A percentile compares a stretch with the other conserved stretches of the same genome.
Conservation (phyloP, 371 early-diverging fungal species). For the Mortierella sp. region DNA sequence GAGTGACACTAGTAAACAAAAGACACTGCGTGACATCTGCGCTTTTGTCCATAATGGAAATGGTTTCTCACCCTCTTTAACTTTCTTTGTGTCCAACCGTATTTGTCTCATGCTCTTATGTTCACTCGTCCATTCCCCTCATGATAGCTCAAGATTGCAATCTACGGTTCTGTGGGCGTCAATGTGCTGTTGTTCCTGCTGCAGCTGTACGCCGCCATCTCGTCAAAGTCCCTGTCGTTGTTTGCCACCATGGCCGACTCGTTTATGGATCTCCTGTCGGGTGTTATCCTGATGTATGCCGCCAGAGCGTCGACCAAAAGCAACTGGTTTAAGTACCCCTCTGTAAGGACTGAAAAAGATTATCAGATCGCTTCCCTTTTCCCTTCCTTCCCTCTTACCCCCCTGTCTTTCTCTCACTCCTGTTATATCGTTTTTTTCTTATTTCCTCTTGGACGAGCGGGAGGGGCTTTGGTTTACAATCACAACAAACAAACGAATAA, state of each 20-base stretch:
- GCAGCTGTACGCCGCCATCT: constrained; percentile 88
- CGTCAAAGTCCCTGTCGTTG: constrained; percentile 88
- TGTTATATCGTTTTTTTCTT: not conserved
- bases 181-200: constrained; percentile 86
- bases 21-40: not conserved
- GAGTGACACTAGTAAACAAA: not conserved
- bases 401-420: not conserved
- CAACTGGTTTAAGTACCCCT: constrained; percentile 84
- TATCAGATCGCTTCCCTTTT: not conserved
- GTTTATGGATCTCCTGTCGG: constrained; percentile 91
- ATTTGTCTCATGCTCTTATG: not conserved
- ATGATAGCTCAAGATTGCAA: constrained; percentile 81
- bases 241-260: constrained; percentile 96
- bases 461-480: not conserved
- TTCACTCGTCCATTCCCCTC: not conserved
- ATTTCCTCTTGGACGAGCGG: not conserved
- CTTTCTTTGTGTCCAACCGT: not conserved
- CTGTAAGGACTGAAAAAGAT: constrained; percentile 60
- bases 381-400: not conserved
- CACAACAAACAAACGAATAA: not conserved
- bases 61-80: not conserved
- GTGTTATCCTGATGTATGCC: constrained; percentile 77
- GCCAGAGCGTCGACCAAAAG: constrained; percentile 72
- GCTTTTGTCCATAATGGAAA: not conserved
- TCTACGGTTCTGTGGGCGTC: constrained; percentile 87